Conservation (phyloP, 163 green algal genomes). For the Chlorella variabilis region DNA sequence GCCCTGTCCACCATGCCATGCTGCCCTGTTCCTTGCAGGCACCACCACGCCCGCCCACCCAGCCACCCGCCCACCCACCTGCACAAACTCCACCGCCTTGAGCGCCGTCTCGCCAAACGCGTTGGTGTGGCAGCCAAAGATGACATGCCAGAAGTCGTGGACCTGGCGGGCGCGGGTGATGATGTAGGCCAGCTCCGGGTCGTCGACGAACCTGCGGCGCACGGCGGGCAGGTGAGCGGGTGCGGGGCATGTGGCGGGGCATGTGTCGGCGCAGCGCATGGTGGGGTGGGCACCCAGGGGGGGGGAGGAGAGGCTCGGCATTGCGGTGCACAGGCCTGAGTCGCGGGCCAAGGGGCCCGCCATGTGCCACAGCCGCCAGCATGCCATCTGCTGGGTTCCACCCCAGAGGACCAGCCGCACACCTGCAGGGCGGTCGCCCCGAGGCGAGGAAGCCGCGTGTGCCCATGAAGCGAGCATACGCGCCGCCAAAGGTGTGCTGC, state of each 20-base stretch:
- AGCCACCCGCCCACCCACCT: constrained; percentile 59
- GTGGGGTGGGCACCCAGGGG: too few species aligned
- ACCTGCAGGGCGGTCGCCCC: constrained; percentile 84
- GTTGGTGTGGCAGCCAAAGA: constrained; percentile 96
- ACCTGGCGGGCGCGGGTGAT: constrained; percentile 75
- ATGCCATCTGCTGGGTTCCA: too few species aligned
- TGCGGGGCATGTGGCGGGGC: too few species aligned
- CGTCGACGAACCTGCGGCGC: constrained; percentile 86
- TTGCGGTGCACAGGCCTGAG: too few species aligned
- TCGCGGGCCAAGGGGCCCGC: too few species aligned
- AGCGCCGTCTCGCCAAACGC: constrained; percentile 94
- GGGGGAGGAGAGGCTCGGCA: too few species aligned
- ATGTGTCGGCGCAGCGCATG: too few species aligned
- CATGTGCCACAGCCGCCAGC: too few species aligned
- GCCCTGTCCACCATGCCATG: too few species aligned
- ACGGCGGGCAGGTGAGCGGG: neutral
- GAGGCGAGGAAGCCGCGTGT: constrained; percentile 84
- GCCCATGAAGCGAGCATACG: constrained; percentile 96
- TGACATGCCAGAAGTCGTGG: constrained; percentile 99
- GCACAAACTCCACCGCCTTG: constrained; percentile 95
- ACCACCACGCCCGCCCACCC: neutral
- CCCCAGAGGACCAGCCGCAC: too few species aligned
- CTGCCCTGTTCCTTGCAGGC: too few species aligned
- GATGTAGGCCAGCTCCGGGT: constrained; percentile 95
- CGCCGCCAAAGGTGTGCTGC: constrained; percentile 84